phyloP scores from a whole-genome alignment of 2,329 filamentous ascomycete species.

The Microcyclospora tardicrescens region DNA sequence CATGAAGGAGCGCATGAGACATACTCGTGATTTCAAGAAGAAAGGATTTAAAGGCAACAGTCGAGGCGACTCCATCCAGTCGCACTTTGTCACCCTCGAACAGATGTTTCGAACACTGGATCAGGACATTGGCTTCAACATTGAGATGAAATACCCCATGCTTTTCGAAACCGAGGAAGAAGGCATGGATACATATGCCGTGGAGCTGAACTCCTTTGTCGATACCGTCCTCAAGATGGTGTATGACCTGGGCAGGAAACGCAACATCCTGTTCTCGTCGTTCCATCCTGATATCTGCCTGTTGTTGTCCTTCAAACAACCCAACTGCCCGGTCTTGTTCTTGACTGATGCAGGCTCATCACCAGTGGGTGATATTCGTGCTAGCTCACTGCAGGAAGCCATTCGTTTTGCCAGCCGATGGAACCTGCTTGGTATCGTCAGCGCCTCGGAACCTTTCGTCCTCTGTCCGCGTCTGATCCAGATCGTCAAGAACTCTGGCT shows the following conservation, averaged over 20 bases:
- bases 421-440: slow-evolving; percentile 88
- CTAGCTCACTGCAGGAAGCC: slow-evolving; percentile 85
- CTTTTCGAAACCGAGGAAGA: slow-evolving; percentile 88
- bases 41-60: slow-evolving; percentile 95
- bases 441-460: slow-evolving; percentile 75
- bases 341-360: slow-evolving; percentile 77
- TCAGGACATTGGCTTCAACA: slow-evolving; percentile 81
- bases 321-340: slow-evolving; percentile 89
- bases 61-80: slow-evolving; percentile 87
- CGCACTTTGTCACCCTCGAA: slow-evolving; percentile 87
- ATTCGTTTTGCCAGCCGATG: slow-evolving; percentile 88
- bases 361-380: slow-evolving; percentile 75
- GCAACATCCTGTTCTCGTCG: slow-evolving; percentile 93
- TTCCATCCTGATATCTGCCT: slow-evolving; percentile 98
- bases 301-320: slow-evolving; percentile 90
- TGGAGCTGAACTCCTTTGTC: slow-evolving; percentile 92
- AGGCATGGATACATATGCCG: slow-evolving; percentile 91
- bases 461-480: slow-evolving; percentile 77
- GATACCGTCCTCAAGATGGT: slow-evolving; percentile 85
- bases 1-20: slow-evolving; percentile 79
- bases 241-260: slow-evolving; percentile 66
- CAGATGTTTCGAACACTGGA: slow-evolving; percentile 82
- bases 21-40: slow-evolving; percentile 86
- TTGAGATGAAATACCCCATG: slow-evolving; percentile 99
- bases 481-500: slow-evolving; percentile 84